Conservation (phyloP, 768 basidiomycete species). For the Serendipita sp. region DNA sequence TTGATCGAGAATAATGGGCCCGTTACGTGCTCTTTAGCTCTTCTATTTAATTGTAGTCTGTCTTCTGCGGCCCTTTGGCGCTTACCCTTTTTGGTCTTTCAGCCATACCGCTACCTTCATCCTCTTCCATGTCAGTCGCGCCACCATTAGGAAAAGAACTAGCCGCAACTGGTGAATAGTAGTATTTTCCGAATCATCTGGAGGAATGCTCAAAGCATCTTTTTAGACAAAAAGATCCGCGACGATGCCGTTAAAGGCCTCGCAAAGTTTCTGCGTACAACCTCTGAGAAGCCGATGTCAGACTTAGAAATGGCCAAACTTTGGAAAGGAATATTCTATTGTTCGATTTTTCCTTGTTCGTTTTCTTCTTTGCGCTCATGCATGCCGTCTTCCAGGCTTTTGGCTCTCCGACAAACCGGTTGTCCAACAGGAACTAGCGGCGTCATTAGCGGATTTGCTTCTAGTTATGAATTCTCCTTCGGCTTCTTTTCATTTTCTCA, state of each 20-base stretch:
- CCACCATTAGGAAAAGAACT: constrained; percentile 81
- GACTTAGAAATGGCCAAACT: constrained; percentile 75
- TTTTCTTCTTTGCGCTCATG: not conserved
- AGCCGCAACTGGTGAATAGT: constrained; percentile 65
- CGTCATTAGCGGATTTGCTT: constrained; percentile 68
- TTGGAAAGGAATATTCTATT: constrained; percentile 98
- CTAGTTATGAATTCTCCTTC: constrained; percentile 44
- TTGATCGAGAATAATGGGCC: not conserved
- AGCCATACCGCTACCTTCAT: not conserved
- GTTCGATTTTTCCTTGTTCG: constrained; percentile 29
- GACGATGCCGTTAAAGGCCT: constrained; percentile 82
- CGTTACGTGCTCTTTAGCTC: not conserved
- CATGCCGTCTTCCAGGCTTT: constrained; percentile 46
- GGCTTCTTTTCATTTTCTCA: constrained; percentile 58
- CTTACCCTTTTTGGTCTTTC: not conserved
- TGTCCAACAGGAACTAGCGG: constrained; percentile 82
- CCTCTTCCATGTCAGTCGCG: constrained; percentile 13
- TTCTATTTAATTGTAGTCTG: not conserved
- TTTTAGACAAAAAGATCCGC: constrained; percentile 71
- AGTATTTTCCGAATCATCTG: not conserved
- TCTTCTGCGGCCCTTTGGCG: not conserved
- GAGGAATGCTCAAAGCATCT: not conserved
- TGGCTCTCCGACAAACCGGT: constrained; percentile 99
- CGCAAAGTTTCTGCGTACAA: constrained; percentile 59
- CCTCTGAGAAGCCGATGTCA: constrained; percentile 39